phyloP scores from a whole-genome alignment of 352 stramenopile genomes.

The Phytophthora cajani region DNA sequence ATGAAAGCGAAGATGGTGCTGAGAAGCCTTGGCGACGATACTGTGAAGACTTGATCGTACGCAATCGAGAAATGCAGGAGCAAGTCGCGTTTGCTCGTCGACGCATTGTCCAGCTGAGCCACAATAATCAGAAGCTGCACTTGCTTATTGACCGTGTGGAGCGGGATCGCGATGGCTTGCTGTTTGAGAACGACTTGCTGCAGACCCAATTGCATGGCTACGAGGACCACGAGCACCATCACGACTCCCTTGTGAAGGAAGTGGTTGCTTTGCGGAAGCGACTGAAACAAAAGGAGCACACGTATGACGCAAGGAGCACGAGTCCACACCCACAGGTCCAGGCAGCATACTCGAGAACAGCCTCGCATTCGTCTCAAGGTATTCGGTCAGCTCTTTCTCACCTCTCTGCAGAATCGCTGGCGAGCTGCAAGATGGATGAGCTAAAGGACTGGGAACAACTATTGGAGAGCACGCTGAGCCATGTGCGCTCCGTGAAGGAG shows the following conservation, averaged over 20 bases:
- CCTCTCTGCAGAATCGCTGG: conserved; percentile 28
- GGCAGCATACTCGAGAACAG: neutral
- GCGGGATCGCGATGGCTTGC: conserved; percentile 77
- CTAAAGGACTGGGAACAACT: conserved; percentile 78
- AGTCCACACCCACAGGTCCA: conserved; percentile 18
- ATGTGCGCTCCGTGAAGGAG: conserved; percentile 68
- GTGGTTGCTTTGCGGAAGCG: conserved; percentile 53
- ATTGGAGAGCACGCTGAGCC: conserved; percentile 63
- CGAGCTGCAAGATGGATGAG: conserved; percentile 51
- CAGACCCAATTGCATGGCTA: conserved; percentile 77
- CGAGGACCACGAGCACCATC: conserved; percentile 69
- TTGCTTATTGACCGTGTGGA: conserved; percentile 86
- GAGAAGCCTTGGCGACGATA: conserved; percentile 75
- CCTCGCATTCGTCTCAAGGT: conserved; percentile 3
- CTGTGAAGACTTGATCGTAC: conserved; percentile 74
- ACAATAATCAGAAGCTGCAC: conserved; percentile 87
- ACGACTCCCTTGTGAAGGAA: conserved; percentile 75
- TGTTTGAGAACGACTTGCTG: conserved; percentile 86
- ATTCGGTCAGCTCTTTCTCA: conserved; percentile 41
- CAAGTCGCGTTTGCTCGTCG: conserved; percentile 69
- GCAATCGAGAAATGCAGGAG: conserved; percentile 81
- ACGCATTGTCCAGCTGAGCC: conserved; percentile 70
- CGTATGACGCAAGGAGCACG: conserved; percentile 1
- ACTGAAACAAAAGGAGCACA: conserved; percentile 44
- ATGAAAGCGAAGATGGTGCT: conserved; percentile 24